phyloP scores from a whole-genome alignment of 495 filamentous ascomycete genomes.

The Hypoxylon rickii region DNA sequence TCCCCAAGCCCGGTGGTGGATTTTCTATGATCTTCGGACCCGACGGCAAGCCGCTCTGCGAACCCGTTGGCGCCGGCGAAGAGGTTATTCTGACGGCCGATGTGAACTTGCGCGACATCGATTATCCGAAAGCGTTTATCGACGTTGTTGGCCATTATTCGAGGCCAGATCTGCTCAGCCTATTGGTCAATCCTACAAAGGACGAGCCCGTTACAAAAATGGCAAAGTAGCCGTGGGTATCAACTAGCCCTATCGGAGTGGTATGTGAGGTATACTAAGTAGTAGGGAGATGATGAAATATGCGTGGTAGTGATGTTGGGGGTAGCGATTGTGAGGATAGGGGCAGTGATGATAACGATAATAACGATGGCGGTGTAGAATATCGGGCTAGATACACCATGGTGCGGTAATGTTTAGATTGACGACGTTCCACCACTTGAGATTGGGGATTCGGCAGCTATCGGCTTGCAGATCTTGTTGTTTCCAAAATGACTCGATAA shows the following conservation, averaged over 20 bases:
- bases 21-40: constrained; percentile 57
- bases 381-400: constrained; percentile 38
- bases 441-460: constrained; percentile 24
- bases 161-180: constrained; percentile 59
- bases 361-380: neutral
- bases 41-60: constrained; percentile 54
- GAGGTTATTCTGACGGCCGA: constrained; percentile 55
- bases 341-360: neutral
- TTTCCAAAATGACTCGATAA: constrained; percentile 45
- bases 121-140: constrained; percentile 47
- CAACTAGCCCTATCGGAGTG: neutral
- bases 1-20: constrained; percentile 50
- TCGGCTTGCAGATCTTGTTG: constrained; percentile 44
- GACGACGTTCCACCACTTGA: constrained; percentile 44
- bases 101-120: constrained; percentile 49
- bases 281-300: neutral
- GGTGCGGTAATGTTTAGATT: constrained; percentile 36
- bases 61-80: constrained; percentile 37
- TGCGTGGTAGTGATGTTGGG: neutral
- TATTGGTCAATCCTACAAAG: constrained; percentile 48
- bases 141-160: constrained; percentile 58
- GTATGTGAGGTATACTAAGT: neutral
- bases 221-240: constrained; percentile 27
- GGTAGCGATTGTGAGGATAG: neutral
- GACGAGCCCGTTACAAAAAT: constrained; percentile 40